Evolutionary conservation across 345 rosid genomes (phyloP).

Genomic region (Hevea brasiliensis): DNA sequence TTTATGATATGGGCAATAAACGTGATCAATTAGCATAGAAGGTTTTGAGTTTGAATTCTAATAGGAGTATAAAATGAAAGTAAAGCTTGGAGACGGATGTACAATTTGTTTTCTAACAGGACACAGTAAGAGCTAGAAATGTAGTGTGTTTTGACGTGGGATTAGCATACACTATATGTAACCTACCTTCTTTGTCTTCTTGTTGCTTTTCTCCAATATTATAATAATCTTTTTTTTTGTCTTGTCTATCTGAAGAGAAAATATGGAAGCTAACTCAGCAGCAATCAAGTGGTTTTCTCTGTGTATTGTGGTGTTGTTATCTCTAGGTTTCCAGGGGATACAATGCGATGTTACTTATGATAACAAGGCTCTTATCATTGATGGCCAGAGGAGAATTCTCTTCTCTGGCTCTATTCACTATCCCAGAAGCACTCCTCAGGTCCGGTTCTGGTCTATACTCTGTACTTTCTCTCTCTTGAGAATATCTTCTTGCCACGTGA

Average conservation of each 20-base stretch:
- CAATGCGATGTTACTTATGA: conserved; percentile 49
- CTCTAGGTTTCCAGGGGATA: conserved; percentile 19
- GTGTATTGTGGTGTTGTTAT: conserved; percentile 24
- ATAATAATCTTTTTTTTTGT: no score
- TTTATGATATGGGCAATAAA: no score
- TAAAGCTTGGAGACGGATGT: no score
- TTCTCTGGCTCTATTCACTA: conserved; percentile 74
- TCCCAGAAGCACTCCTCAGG: conserved; percentile 70
- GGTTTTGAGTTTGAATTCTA: no score
- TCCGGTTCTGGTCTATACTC: conserved; percentile 5
- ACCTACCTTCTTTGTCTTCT: no score
- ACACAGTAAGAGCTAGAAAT: no score
- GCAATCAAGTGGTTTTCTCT: conserved; percentile 31
- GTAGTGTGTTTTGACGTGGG: no score
- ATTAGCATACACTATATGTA: no score
- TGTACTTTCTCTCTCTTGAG: neutral
- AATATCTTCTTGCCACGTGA: conserved; percentile 16
- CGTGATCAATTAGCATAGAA: no score
- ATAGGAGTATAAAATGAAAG: no score
- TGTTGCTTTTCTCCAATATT: no score
- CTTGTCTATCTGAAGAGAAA: neutral
- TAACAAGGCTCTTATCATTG: conserved; percentile 51
- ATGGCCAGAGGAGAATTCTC: conserved; percentile 54
- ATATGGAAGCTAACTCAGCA: conserved; percentile 41
- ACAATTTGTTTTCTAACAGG: no score